Evolutionary conservation across 2,329 filamentous ascomycete species (phyloP), one percentile per base, ranked within the genome.

Genomic region (Sphaerulina vaccinii): DNA sequence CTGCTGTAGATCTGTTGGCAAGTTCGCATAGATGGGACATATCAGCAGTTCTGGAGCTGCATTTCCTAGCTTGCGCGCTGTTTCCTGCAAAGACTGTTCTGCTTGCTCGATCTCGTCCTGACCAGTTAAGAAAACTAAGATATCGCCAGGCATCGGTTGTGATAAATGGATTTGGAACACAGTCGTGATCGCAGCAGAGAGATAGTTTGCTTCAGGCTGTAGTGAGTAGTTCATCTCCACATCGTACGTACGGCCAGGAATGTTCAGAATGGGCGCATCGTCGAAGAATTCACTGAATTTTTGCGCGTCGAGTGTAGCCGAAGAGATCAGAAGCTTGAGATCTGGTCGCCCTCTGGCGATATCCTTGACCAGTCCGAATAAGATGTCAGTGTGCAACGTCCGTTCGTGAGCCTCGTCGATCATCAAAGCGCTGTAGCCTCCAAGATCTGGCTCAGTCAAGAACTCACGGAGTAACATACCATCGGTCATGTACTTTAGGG

Each of bases 351-450:
- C 87, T 55, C 87, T 80, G 0, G 88, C 85, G 55, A 97, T 80
- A 72, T 97, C 92, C 65, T 96, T 96, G 51, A 96, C 79, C 27
- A 99, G 72, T 9, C 88, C 90, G 53, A 96, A 81, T 6, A 96
- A 72, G 51, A 99, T 91, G 70, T 99, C 93, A 0, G 92, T 96
- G 47, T 90, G 84, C 0, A 97, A 80, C 0, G 90, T 96, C 60
- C 93, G 80, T 69, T 99, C 93, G 80, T 99, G 93, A 0, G 93
- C 93, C 69, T 99, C 93, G 67, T 99, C 93, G 51, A 99, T 92
- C 86, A 99, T 96, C 57, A 99, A 73, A 10, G 86, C 88, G 4
- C 88, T 88, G 63, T 97, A 97, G 13, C 83, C 84, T 1, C 83
- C 81, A 5, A 97, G 75, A 60, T 92, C 85, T 0, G 92, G 91